Base-by-base conservation (phyloP, 2,329 filamentous ascomycete species). In the Diaporthe citriasiana region DNA sequence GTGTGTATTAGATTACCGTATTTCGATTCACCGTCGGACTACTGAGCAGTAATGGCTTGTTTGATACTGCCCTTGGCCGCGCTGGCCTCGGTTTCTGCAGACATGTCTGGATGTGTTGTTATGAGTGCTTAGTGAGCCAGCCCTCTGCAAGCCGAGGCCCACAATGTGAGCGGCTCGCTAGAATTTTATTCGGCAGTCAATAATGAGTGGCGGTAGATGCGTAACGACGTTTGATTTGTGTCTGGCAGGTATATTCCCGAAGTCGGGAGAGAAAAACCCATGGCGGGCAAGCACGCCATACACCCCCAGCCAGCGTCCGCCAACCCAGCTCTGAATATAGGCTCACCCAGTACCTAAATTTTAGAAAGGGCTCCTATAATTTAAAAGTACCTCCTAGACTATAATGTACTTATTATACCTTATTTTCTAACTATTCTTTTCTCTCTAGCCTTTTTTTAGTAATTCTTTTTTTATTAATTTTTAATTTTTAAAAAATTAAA, bases 231-330 rank as follows among this genome's bases (percentile, higher is more conserved):
- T 55, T 10, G 12, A 33, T 22, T 33, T 25, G 27, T 19, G 13
- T 55, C 17, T 33, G 51, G 25, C 51, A 55, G 2, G 51, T 15
- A 33, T 30, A 33, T 9, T 38, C 22, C 55, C 55, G 55, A 57
- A 57, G 55, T 57, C 55, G 55, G 55, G 33, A 25, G 12, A 10
- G 30, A 12, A 56, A 56, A 35, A 33, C 15, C 53, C 53, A 56
- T 17, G 55, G 13, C 55, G 22, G 30, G 55, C 55, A 22, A 57
- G 55, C 55, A 57, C 55, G 55, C 55, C 55, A 57, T 57, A 19
- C 6, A 57, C 55, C 55, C 19, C n/a, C n/a, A n/a, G n/a, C n/a
- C n/a, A n/a, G n/a, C n/a, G n/a, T n/a, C n/a, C n/a, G n/a, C n/a
- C n/a, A n/a, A n/a, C n/a, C n/a, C n/a, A n/a, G n/a, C n/a, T n/a